phyloP scores from a whole-genome alignment of 129 eudicot genomes.

The Chrysanthemum lavandulifolium region DNA sequence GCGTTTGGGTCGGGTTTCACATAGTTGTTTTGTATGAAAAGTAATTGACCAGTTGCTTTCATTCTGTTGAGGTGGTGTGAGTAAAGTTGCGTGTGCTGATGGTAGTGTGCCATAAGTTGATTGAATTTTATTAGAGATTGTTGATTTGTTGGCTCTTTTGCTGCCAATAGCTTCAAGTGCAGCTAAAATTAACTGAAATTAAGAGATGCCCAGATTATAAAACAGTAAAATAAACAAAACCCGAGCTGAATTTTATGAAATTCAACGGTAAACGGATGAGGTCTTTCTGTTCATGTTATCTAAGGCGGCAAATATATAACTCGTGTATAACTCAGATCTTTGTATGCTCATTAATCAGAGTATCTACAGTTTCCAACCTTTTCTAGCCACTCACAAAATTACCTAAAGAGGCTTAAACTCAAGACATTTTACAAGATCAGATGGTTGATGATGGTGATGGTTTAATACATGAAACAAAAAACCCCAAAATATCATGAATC shows the following conservation, averaged over 20 bases:
- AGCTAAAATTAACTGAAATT: constrained; percentile 50
- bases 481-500: background rate
- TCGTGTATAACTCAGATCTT: no score
- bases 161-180: constrained; percentile 54
- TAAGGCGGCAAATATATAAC: no score
- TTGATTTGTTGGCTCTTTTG: constrained; percentile 48
- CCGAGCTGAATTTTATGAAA: no score
- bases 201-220: background rate
- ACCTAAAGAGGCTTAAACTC: background rate
- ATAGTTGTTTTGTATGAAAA: constrained; percentile 53
- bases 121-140: constrained; percentile 62
- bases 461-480: background rate
- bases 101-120: constrained; percentile 51
- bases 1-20: no score
- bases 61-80: constrained; percentile 70
- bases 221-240: background rate
- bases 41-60: constrained; percentile 58
- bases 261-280: no score
- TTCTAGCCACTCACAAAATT: no score
- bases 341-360: no score
- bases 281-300: no score
- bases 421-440: background rate
- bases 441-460: no score
- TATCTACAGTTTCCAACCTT: no score
- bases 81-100: constrained; percentile 58